Evolutionary conservation across 768 basidiomycete species (phyloP), one percentile per base, ranked within the genome.

Genomic region (Dioszegia aurantiaca): DNA sequence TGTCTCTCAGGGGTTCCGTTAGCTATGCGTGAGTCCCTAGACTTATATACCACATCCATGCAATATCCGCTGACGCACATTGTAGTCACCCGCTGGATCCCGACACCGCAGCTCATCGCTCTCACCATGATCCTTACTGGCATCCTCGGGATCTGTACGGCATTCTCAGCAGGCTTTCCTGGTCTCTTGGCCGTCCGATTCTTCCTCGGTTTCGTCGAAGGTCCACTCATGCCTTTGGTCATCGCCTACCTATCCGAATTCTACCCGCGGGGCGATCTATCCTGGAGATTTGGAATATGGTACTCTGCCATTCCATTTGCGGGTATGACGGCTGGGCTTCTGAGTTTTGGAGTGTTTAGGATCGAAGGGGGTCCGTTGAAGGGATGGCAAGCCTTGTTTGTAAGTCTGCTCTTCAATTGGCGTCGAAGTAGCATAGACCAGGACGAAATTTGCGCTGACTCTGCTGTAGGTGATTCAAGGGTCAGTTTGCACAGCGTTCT

Each of bases 301-400:
- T 83, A 83, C 63, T 81, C 79, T 76, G 62, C 55, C 52, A 24
- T 19, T 11, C 27, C 56, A 39, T 45, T 59, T 31, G 48, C 65
- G 3, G 61, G 61, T 16, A 23, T 49, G 19, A 43, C 57, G 53
- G 55, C 53, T 4, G 62, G 58, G 16, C 21, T 82, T 12, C 79
- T 82, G 47, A 80, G 82, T 1, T 83, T 80, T 60, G 82, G 81
- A 30, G 80, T 81, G n/a, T 83, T 83, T 63, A 81, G 82, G 26
- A 79, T 82, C 23, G 56, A 79, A 19, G 69, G 77, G 55, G 55
- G 76, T 2, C 78, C 74, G 19, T 78, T 82, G 60, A 77, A 82
- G 62, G 75, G 78, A 4, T 83, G 82, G 82, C 81, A 82, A 67
- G 82, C 79, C 60, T 63, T 82, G 26, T 83, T 83, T 63, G 80